Conservation (phyloP, 805 yeast genomes). For the Danielia oregonensis region DNA sequence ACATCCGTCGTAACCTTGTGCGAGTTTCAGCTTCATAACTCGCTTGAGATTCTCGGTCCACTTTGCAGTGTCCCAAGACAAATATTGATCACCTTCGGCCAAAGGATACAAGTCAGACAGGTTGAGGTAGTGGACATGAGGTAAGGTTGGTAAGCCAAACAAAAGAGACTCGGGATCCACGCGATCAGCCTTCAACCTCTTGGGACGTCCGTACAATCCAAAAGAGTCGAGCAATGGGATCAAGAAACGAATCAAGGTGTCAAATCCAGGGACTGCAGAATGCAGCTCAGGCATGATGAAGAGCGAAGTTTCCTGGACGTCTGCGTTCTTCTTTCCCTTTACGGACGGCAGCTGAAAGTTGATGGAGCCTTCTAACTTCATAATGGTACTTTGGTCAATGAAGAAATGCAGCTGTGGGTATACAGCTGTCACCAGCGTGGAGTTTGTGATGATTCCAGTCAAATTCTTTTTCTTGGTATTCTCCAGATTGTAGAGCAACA, state of each 20-base stretch:
- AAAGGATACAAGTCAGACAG: constrained; percentile 26
- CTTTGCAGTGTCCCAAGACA: constrained; percentile 34
- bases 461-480: constrained; percentile 66
- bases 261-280: constrained; percentile 46
- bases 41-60: constrained; percentile 32
- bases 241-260: constrained; percentile 43
- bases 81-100: constrained; percentile 20
- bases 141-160: constrained; percentile 47
- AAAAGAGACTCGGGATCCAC: constrained; percentile 38
- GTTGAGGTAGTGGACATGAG: constrained; percentile 41
- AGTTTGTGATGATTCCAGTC: constrained; percentile 73
- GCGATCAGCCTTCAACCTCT: constrained; percentile 40
- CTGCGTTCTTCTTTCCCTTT: constrained; percentile 31
- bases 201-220: constrained; percentile 45
- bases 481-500: constrained; percentile 79
- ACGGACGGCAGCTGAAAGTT: constrained; percentile 45
- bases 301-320: constrained; percentile 38
- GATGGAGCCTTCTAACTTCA: constrained; percentile 83
- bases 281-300: constrained; percentile 45
- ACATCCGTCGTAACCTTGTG: constrained; percentile 65
- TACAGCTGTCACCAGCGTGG: constrained; percentile 78
- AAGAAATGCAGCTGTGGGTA: constrained; percentile 82
- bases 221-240: constrained; percentile 40
- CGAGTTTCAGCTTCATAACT: constrained; percentile 33
- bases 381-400: constrained; percentile 82